phyloP scores from a whole-genome alignment of 2,329 filamentous ascomycete species.

The Cryoendolithus antarcticus region DNA sequence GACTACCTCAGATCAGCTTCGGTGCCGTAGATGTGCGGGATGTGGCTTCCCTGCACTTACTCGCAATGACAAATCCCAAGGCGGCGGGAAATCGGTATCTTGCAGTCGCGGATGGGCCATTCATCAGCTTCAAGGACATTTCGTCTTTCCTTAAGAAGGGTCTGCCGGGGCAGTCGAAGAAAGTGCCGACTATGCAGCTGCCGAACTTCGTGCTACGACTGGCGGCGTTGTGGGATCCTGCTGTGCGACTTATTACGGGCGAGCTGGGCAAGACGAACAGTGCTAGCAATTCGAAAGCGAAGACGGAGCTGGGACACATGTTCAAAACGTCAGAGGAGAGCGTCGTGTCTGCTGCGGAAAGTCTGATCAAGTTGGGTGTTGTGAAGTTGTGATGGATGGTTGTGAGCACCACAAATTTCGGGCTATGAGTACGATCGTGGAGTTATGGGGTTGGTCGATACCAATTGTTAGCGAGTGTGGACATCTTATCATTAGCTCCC shows the following conservation, averaged over 20 bases:
- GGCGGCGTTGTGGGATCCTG: conserved; percentile 10
- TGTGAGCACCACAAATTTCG: too few relatives aligned
- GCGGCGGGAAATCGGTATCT: conserved; percentile 17
- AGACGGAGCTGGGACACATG: conserved; percentile 13
- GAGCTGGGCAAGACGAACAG: conserved; percentile 14
- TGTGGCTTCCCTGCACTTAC: conserved; percentile 20
- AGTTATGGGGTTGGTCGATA: too few relatives aligned
- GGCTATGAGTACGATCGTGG: too few relatives aligned
- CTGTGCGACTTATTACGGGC: conserved; percentile 10
- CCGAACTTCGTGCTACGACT: conserved; percentile 14
- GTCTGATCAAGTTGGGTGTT: too few relatives aligned
- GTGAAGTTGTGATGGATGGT: too few relatives aligned
- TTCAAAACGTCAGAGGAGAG: conserved; percentile 14
- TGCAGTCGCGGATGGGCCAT: conserved; percentile 8
- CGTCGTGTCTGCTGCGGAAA: conserved; percentile 7
- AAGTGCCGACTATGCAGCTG: conserved; percentile 8
- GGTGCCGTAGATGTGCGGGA: conserved; percentile 22
- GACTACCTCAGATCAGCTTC: conserved; percentile 15
- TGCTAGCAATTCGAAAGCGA: conserved; percentile 16
- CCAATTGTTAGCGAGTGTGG: too few relatives aligned
- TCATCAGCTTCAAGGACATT: conserved; percentile 11
- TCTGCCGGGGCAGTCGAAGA: conserved; percentile 10
- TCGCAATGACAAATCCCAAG: conserved; percentile 17
- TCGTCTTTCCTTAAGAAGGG: conserved; percentile 13
- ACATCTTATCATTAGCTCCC: too few relatives aligned